Evolutionary conservation across 2,329 filamentous ascomycete genomes (phyloP).

Genomic region (Aspergillus spinulosporus): DNA sequence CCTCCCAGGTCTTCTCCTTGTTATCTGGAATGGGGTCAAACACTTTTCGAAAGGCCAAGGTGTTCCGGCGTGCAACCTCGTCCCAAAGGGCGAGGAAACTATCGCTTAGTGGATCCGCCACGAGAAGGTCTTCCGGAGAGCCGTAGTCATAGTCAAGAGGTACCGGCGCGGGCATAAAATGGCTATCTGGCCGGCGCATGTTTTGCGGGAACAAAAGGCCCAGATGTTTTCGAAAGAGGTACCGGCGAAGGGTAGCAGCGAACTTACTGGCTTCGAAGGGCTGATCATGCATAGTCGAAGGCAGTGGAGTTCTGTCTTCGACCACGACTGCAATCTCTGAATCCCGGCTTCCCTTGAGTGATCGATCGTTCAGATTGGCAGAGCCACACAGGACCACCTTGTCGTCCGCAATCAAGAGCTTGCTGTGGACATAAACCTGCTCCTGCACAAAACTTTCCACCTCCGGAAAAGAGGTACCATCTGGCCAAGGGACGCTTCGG

Average conservation of each 20-base stretch:
- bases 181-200: background rate
- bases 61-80: background rate
- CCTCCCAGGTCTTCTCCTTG: background rate
- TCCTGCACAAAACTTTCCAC: background rate
- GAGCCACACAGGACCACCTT: background rate
- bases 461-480: background rate
- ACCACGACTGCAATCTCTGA: background rate
- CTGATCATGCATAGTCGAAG: background rate
- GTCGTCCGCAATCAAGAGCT: background rate
- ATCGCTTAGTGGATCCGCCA: background rate
- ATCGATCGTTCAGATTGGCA: slow-evolving; percentile 3
- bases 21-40: background rate
- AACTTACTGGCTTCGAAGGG: background rate
- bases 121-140: background rate
- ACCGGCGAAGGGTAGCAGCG: background rate
- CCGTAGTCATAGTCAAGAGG: background rate
- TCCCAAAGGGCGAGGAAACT: background rate
- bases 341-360: slow-evolving; percentile 1
- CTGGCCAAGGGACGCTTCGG: background rate
- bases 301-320: background rate
- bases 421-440: slow-evolving; percentile 3
- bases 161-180: background rate
- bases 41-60: background rate
- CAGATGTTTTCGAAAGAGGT: slow-evolving; percentile 1
- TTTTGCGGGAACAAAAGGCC: background rate